Conservation (phyloP, 768 basidiomycete genomes). For the Lactarius indigo region DNA sequence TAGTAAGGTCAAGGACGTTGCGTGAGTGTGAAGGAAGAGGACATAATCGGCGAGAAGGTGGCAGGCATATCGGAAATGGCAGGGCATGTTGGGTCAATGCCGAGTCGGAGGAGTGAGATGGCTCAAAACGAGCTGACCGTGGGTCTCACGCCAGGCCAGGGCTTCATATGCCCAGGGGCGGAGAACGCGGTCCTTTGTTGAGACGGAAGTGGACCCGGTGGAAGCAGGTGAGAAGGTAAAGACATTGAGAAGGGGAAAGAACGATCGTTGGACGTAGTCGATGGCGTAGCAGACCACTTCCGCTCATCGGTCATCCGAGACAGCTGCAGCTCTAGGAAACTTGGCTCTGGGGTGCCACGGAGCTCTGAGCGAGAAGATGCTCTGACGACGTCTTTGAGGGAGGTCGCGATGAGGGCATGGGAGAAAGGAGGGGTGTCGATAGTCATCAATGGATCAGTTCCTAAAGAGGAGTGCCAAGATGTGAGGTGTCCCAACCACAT, state of each 20-base stretch:
- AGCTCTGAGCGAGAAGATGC: conserved; percentile 11
- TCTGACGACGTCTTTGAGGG: conserved; percentile 20
- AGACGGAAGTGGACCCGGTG: conserved; percentile 2
- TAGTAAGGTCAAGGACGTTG: not conserved
- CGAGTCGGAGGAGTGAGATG: not conserved
- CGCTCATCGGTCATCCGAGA: conserved; percentile 10
- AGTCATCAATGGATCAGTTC: conserved; percentile 13
- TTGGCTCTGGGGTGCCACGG: conserved; percentile 19
- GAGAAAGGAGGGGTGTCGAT: conserved; percentile 16
- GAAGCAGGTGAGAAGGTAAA: conserved; percentile 7
- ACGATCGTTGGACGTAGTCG: conserved; percentile 1
- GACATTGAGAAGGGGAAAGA: not conserved
- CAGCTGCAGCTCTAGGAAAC: conserved; percentile 17
- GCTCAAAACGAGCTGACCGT: conserved; percentile 18
- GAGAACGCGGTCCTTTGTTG: conserved; percentile 12
- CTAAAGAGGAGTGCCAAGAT: conserved; percentile 22
- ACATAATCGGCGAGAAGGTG: conserved; percentile 3
- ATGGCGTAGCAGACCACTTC: not conserved
- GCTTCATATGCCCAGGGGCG: conserved; percentile 13
- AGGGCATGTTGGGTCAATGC: conserved; percentile 5
- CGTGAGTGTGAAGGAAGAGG: not conserved
- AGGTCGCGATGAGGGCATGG: conserved; percentile 18
- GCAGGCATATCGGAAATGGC: conserved; percentile 3
- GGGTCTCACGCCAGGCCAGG: conserved; percentile 13
- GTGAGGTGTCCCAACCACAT: conserved; percentile 25